phyloP scores from a whole-genome alignment of 768 basidiomycete species.

The Serendipita vermifera region DNA sequence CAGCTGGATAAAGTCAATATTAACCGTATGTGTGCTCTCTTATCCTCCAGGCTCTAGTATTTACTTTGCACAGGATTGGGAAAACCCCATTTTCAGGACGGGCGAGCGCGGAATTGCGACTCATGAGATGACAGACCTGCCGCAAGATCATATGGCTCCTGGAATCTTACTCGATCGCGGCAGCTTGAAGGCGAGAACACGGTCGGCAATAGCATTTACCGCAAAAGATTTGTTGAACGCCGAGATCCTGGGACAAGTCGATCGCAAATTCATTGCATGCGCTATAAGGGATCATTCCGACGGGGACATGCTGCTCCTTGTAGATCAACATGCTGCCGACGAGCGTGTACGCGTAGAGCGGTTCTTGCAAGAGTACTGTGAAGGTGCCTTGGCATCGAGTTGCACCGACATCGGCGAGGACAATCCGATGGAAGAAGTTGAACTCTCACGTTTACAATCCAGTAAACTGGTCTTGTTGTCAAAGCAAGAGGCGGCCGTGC shows the following conservation, averaged over 20 bases:
- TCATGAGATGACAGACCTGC: neutral
- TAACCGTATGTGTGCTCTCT: neutral
- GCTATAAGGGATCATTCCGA: conserved; percentile 27
- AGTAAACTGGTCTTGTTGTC: conserved; percentile 53
- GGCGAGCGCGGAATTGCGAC: conserved; percentile 37
- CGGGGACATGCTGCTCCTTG: conserved; percentile 43
- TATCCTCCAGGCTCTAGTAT: neutral
- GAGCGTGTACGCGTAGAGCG: conserved; percentile 86
- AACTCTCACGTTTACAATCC: conserved; percentile 35
- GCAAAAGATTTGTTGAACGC: conserved; percentile 45
- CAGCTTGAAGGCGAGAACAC: neutral
- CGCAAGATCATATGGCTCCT: neutral
- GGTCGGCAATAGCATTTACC: conserved; percentile 24
- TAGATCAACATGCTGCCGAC: conserved; percentile 99
- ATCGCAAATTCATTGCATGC: conserved; percentile 83
- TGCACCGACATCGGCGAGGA: conserved; percentile 27
- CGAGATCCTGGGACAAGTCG: conserved; percentile 68
- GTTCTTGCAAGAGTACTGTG: conserved; percentile 62
- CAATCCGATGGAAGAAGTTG: conserved; percentile 28
- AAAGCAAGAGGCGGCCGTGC: conserved; percentile 42
- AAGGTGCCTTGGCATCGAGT: conserved; percentile 34
- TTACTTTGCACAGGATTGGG: conserved; percentile 16
- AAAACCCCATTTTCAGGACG: conserved; percentile 33
- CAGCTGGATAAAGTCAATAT: conserved; percentile 36
- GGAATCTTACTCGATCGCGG: neutral